phyloP scores from a whole-genome alignment of 345 rosid genomes.

The Salix dunnii region DNA sequence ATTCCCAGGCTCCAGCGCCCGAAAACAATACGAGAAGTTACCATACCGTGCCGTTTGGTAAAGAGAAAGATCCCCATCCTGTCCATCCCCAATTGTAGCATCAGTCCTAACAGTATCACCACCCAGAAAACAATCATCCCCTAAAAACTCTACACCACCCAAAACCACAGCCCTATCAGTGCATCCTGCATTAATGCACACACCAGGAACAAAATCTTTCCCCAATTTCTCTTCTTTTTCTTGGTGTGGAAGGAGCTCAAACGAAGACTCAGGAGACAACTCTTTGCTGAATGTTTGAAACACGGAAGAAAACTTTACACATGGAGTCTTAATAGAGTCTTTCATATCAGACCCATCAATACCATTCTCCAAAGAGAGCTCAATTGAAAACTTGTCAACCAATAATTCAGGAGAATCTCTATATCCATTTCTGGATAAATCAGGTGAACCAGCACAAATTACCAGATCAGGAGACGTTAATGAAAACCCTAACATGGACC shows the following conservation, averaged over 20 bases:
- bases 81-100: slow-evolving; percentile 28
- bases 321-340: slow-evolving; percentile 30
- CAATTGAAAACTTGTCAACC: slow-evolving; percentile 37
- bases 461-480: slow-evolving; percentile 74
- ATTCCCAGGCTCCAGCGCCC: slow-evolving; percentile 39
- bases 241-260: slow-evolving; percentile 57
- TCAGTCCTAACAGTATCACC: slow-evolving; percentile 42
- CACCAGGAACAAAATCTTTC: slow-evolving; percentile 20
- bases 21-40: slow-evolving; percentile 44
- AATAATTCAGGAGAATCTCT: slow-evolving; percentile 48
- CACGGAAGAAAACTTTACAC: slow-evolving; percentile 64
- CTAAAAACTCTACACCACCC: slow-evolving; percentile 30
- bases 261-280: slow-evolving; percentile 74
- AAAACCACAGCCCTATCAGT: slow-evolving; percentile 23
- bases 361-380: slow-evolving; percentile 82
- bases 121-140: slow-evolving; percentile 40
- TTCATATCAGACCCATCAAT: slow-evolving; percentile 37
- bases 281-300: slow-evolving; percentile 54
- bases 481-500: slow-evolving; percentile 58
- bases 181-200: slow-evolving; percentile 48
- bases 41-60: slow-evolving; percentile 54
- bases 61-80: slow-evolving; percentile 24
- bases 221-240: slow-evolving; percentile 12
- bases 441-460: slow-evolving; percentile 65
- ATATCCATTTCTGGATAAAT: slow-evolving; percentile 34